Base-by-base conservation (phyloP, 306 rosid species). In the Dalbergia cultrata region DNA sequence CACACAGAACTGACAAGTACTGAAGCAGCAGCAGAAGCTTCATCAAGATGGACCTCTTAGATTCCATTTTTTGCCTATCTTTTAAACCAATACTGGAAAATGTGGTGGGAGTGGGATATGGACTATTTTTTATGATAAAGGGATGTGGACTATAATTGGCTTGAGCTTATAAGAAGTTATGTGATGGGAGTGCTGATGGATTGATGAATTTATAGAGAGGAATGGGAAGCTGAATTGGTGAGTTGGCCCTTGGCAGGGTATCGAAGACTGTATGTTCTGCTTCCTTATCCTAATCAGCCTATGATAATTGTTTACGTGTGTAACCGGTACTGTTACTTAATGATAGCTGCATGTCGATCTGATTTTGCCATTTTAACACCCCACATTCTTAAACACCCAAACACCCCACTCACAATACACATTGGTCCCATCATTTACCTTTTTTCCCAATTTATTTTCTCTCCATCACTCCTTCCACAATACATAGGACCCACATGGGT, bases 21-120 rank as follows among this genome's bases (percentile, higher is more conserved):
- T 82, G 85, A 35, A 88, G 53, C 11, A 83, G 37, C 52, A 89
- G 37, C 44, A 89, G 52, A 80, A 89, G 85, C 58, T 49, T 82
- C 57, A 85, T 41, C 70, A 75, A 77, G 52, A 80, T 59, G 16
- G 71, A 70, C 11, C 67, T 74, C 8, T 67, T 67, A 3, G 70
- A 79, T 10, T 60, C 63, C 82, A 79, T 79, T 8, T 58, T 69
- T 41, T 0, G 17, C 19, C 47, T 54, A 31, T 37, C 16, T 59
- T 54, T 58, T 10, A 37, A 4, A n/a, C 1, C 16, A 50, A 8
- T 35, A 7, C 17, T 7, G 5, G 26, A 41, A 16, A 57, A 60
- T 6, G 33, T 13, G 37, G 39, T 74, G 35, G 22, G 16, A 12
- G 1, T 75, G 34, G 21, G 17, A 14, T 10, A 26, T 52, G 14